Conservation (phyloP, 257 asterid genomes). For the Rubia yunnanensis region DNA sequence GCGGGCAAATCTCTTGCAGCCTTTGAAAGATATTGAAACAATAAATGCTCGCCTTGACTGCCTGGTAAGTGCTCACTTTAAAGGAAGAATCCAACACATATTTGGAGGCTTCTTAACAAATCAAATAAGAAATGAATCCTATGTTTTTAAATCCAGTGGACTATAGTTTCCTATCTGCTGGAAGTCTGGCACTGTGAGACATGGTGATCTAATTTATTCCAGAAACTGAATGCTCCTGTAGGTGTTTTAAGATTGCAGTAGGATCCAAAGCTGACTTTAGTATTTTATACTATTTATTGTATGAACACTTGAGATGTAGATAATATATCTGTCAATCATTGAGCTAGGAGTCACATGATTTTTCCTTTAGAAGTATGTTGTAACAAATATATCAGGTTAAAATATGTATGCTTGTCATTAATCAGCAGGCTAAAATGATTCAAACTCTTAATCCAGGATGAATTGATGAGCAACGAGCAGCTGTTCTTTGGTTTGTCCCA, state of each 20-base stretch:
- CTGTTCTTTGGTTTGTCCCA: constrained; percentile 93
- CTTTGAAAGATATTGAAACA: constrained; percentile 86
- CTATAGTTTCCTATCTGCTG: neutral
- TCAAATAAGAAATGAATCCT: neutral
- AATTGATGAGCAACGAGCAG: constrained; percentile 94
- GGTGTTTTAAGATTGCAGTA: neutral
- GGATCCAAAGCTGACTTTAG: neutral
- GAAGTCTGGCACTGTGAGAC: neutral
- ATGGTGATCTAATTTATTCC: neutral
- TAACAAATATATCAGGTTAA: neutral
- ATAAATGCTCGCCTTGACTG: constrained; percentile 91
- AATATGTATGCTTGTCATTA: constrained; percentile 7
- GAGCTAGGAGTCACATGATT: neutral
- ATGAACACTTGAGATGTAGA: neutral
- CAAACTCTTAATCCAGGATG: constrained; percentile 51
- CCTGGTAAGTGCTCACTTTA: constrained; percentile 44
- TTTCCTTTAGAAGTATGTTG: neutral
- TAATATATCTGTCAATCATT: neutral
- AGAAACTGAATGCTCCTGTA: neutral
- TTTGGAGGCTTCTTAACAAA: neutral
- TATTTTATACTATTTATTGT: neutral
- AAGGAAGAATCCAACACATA: neutral
- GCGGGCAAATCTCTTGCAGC: constrained; percentile 98
- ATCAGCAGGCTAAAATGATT: constrained; percentile 7
- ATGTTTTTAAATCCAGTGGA: neutral